phyloP scores from a whole-genome alignment of 2,329 filamentous ascomycete species.

The Blastomyces silverae region DNA sequence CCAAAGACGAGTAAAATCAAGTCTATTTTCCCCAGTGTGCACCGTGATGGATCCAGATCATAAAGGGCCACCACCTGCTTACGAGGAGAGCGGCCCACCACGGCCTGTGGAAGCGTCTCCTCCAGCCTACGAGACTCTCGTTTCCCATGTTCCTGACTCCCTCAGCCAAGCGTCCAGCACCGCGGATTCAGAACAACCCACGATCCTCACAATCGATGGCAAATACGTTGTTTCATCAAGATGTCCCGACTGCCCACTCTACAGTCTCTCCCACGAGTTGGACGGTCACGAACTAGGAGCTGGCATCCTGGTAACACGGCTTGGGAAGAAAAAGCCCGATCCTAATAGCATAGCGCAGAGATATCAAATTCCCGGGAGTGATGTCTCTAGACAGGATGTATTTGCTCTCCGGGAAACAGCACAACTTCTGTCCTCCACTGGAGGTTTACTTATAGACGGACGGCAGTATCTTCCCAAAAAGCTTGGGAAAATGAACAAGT shows the following conservation, averaged over 20 bases:
- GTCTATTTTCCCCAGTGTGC: not conserved
- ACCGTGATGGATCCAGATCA: not conserved
- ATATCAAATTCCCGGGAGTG: conserved; percentile 5
- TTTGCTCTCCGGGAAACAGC: conserved; percentile 18
- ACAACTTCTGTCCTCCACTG: conserved; percentile 11
- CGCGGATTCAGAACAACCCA: conserved; percentile 6
- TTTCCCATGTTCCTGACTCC: not conserved
- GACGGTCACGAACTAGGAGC: conserved; percentile 21
- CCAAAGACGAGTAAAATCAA: not conserved
- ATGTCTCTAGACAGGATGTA: conserved; percentile 16
- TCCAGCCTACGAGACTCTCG: conserved; percentile 19
- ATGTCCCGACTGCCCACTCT: conserved; percentile 14
- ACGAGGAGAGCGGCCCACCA: not conserved
- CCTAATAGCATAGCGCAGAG: conserved; percentile 4
- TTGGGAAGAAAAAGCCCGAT: conserved; percentile 14
- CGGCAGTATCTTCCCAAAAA: conserved; percentile 17
- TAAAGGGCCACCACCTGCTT: not conserved
- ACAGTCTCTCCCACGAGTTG: conserved; percentile 20
- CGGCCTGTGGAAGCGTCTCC: not conserved
- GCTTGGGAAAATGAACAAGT: conserved; percentile 18
- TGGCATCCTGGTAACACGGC: conserved; percentile 19
- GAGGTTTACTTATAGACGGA: conserved; percentile 21
- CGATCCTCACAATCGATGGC: conserved; percentile 19
- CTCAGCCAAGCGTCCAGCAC: not conserved
- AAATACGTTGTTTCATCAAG: conserved; percentile 18